phyloP scores from a whole-genome alignment of 1,139 yeast species.

The Debaryomyces udenii region DNA sequence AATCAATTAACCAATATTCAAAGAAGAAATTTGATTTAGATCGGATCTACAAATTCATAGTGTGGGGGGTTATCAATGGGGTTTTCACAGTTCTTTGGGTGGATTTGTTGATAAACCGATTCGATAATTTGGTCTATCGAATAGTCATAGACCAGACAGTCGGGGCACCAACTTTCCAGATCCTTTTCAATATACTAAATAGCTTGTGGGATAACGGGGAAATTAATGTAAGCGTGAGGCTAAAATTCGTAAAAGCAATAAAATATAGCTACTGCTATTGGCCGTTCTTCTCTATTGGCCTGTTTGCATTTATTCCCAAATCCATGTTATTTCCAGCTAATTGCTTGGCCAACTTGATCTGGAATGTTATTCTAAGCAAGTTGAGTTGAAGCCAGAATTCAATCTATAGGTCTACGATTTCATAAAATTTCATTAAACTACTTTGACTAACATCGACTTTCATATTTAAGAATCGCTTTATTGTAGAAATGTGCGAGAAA shows the following conservation, averaged over 20 bases:
- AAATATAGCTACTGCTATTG: conserved; percentile 59
- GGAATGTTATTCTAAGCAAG: conserved; percentile 57
- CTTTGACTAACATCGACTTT: too few relatives aligned
- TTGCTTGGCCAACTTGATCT: conserved; percentile 57
- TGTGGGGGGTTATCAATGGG: conserved; percentile 69
- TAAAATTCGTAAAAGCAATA: conserved; percentile 49
- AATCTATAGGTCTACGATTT: not conserved
- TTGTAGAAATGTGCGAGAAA: too few relatives aligned
- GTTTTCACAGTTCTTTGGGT: conserved; percentile 60
- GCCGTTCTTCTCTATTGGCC: conserved; percentile 58
- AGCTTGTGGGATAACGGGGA: conserved; percentile 61
- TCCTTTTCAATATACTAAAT: conserved; percentile 50
- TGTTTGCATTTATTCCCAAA: conserved; percentile 52
- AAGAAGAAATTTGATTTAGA: conserved; percentile 43
- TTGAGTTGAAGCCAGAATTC: conserved; percentile 19
- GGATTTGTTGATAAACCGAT: conserved; percentile 41
- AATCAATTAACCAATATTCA: conserved; percentile 54
- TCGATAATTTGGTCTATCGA: conserved; percentile 39
- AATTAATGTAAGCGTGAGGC: conserved; percentile 27
- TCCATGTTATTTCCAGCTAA: conserved; percentile 58
- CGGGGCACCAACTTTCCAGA: conserved; percentile 60
- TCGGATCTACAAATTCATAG: conserved; percentile 50
- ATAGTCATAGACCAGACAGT: conserved; percentile 55
- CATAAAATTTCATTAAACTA: too few relatives aligned
- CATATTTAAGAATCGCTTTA: too few relatives aligned